Conservation (phyloP, 2,329 filamentous ascomycete genomes). For the Scedosporium boydii region DNA sequence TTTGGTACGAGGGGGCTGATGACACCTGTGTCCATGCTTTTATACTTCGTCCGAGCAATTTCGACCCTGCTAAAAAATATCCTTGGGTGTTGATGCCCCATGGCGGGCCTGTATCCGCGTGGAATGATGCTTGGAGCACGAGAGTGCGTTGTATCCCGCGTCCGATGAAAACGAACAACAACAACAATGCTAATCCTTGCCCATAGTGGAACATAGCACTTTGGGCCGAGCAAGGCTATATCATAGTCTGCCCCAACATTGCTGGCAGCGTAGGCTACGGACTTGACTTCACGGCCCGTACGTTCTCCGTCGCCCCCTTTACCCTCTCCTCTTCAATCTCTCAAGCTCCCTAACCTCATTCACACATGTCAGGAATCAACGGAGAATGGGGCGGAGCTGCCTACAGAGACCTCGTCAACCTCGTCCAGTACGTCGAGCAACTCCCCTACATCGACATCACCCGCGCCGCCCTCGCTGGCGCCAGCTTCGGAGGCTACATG, state of each 20-base stretch:
- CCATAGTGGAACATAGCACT: conserved; percentile 41
- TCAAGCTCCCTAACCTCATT: conserved; percentile 11
- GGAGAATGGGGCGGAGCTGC: conserved; percentile 29
- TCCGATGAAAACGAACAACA: not conserved
- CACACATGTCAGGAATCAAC: conserved; percentile 33
- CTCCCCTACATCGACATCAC: conserved; percentile 43
- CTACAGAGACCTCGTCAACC: conserved; percentile 40
- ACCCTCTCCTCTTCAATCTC: not conserved
- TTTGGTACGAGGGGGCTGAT: conserved; percentile 29
- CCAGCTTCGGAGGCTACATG: conserved; percentile 51
- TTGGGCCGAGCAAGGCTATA: conserved; percentile 52
- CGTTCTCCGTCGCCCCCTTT: conserved; percentile 2
- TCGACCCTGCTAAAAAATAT: conserved; percentile 25
- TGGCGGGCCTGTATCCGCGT: conserved; percentile 33
- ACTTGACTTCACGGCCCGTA: conserved; percentile 22
- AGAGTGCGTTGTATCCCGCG: conserved; percentile 17
- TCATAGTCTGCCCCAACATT: conserved; percentile 50
- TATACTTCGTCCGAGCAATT: conserved; percentile 26
- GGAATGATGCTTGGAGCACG: conserved; percentile 44
- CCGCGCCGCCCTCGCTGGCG: conserved; percentile 42
- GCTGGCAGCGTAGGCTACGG: conserved; percentile 50
- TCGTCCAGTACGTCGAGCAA: conserved; percentile 39
- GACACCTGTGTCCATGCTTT: conserved; percentile 27
- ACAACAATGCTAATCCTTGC: not conserved
- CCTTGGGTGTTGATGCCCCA: conserved; percentile 28